These are phyloP conservation scores for Trametes polyzona DNA, from an alignment of 1,284 basidiomycete genomes.

Conservation along the genomic window DNA sequence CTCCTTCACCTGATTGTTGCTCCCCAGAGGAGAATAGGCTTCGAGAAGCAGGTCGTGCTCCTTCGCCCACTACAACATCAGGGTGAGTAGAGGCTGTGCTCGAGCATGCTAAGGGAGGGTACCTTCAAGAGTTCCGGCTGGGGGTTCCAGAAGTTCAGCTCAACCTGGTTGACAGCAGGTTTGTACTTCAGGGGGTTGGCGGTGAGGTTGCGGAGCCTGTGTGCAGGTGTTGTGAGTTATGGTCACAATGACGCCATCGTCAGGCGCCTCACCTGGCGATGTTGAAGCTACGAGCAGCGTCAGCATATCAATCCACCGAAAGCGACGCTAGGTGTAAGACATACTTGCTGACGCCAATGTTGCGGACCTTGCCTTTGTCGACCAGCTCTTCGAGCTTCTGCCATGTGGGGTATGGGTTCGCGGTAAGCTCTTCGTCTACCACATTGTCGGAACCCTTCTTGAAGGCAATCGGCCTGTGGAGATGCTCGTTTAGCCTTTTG, in stretches of 20 bases:
- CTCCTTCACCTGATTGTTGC: slow-evolving; percentile 58
- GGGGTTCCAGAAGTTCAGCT: slow-evolving; percentile 82
- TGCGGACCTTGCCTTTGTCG: slow-evolving; percentile 77
- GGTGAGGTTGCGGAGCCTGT: slow-evolving; percentile 64
- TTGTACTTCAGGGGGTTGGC: slow-evolving; percentile 72
- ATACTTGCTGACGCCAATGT: slow-evolving; percentile 84
- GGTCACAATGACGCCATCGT: too few species aligned
- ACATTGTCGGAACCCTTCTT: slow-evolving; percentile 55
- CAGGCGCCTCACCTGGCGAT: slow-evolving; percentile 47
- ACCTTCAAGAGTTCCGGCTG: slow-evolving; percentile 82
- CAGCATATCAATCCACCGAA: slow-evolving; percentile 16
- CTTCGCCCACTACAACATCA: slow-evolving; percentile 62
- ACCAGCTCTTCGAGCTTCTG: slow-evolving; percentile 81
- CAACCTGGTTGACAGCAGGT: slow-evolving; percentile 85
- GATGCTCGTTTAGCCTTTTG: too few species aligned
- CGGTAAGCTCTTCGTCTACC: slow-evolving; percentile 66
- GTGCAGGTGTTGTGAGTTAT: too few species aligned
- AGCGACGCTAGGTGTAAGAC: slow-evolving; percentile 21
- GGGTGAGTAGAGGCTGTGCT: too few species aligned
- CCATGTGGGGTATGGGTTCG: slow-evolving; percentile 83
- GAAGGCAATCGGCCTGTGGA: slow-evolving; percentile 68
- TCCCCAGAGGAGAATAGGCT: slow-evolving; percentile 82
- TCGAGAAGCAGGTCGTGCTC: slow-evolving; percentile 70
- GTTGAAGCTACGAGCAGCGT: slow-evolving; percentile 52
- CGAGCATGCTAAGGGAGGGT: too few species aligned